These are phyloP conservation scores for Eucalyptus polybractea DNA, from an alignment of 345 rosid genomes.

Conservation along the genomic window DNA sequence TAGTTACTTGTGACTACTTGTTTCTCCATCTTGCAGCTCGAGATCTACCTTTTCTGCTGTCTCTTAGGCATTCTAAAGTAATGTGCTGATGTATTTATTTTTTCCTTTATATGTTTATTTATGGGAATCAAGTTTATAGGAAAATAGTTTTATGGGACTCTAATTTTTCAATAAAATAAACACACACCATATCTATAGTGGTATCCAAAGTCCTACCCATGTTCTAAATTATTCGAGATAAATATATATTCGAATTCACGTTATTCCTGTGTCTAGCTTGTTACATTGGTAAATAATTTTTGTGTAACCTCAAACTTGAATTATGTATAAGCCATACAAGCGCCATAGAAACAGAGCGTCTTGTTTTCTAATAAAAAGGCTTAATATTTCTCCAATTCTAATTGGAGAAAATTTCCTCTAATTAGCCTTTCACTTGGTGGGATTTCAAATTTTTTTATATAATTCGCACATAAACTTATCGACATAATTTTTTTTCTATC, in stretches of 20 bases:
- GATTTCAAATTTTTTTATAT: neutral
- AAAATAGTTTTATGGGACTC: no score
- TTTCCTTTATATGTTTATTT: no score
- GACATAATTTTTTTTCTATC: neutral
- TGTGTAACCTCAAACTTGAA: neutral
- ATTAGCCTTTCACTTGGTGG: neutral
- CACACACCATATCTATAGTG: neutral
- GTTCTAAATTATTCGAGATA: neutral
- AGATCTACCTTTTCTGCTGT: no score
- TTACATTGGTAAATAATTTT: neutral
- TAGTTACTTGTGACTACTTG: no score
- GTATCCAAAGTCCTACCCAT: neutral
- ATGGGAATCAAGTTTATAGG: no score
- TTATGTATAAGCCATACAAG: neutral
- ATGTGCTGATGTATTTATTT: no score
- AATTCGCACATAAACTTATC: neutral
- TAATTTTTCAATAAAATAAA: no score
- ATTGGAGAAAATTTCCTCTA: neutral
- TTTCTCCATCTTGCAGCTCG: no score
- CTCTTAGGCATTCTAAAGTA: no score
- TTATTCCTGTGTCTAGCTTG: neutral
- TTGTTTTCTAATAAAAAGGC: neutral
- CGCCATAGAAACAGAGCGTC: rapidly evolving
- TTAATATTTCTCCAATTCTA: neutral
- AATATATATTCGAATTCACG: neutral